A percentile compares a stretch with the other conserved stretches of the same genome.
phyloP scores from a whole-genome alignment of 768 basidiomycete species.

The Suillus cothurnatus region DNA sequence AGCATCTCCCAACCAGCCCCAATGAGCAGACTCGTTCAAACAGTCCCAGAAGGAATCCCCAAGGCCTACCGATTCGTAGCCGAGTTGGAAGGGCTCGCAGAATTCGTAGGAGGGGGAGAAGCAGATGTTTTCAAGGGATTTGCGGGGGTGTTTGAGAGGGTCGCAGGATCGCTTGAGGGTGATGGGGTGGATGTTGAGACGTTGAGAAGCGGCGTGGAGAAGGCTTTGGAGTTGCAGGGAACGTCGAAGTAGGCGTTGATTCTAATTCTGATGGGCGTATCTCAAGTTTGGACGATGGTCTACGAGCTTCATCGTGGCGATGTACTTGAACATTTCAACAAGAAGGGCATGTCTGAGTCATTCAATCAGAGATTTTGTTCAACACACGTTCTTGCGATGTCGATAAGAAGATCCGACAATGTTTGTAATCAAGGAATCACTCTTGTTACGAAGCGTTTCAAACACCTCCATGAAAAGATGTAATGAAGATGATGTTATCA shows the following conservation, averaged over 20 bases:
- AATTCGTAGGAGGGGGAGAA: conserved; percentile 47
- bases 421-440: no score
- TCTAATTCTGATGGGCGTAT: background rate
- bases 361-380: background rate
- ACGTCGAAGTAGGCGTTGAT: conserved; percentile 11
- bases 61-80: conserved; percentile 61
- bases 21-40: conserved; percentile 40
- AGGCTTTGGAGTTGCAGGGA: conserved; percentile 33
- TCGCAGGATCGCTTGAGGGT: conserved; percentile 38
- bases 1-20: conserved; percentile 46
- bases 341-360: background rate
- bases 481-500: no score
- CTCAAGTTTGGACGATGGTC: background rate
- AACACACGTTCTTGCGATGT: background rate
- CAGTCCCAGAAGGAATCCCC: conserved; percentile 51
- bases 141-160: conserved; percentile 42
- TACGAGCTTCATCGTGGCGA: no score
- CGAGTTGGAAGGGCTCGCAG: conserved; percentile 62
- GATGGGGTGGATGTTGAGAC: conserved; percentile 39
- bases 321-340: background rate
- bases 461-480: no score
- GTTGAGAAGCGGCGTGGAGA: conserved; percentile 42
- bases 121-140: conserved; percentile 47
- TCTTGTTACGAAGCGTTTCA: no score
- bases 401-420: no score